Percentiles rank a stretch among this genome's conserved stretches.
phyloP scores from a whole-genome alignment of 352 stramenopile genomes.

The Phytophthora quininea region DNA sequence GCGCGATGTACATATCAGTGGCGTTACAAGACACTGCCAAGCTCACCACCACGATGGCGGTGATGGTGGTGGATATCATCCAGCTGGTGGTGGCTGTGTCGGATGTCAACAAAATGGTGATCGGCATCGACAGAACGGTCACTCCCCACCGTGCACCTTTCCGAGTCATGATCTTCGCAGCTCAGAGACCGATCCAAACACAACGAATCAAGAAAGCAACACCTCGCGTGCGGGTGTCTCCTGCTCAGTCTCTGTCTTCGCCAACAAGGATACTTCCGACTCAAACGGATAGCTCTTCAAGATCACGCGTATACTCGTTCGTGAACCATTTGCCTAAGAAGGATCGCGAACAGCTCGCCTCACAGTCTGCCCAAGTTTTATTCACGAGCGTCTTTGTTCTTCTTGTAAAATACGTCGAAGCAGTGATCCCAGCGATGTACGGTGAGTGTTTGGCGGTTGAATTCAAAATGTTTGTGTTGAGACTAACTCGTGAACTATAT shows the following conservation, averaged over 20 bases:
- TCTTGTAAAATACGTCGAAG: constrained; percentile 12
- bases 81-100: background rate
- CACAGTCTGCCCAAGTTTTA: constrained; percentile 1
- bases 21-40: constrained; percentile 5
- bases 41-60: background rate
- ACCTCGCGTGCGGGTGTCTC: too few species aligned
- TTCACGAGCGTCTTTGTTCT: constrained; percentile 9
- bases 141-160: background rate
- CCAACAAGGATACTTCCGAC: background rate
- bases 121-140: background rate
- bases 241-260: background rate
- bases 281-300: background rate
- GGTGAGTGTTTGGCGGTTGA: background rate
- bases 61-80: constrained; percentile 4
- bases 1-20: constrained; percentile 6
- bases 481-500: background rate
- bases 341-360: background rate
- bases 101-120: constrained; percentile 10
- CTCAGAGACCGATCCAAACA: background rate
- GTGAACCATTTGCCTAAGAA: background rate
- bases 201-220: too few species aligned
- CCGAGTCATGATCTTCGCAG: background rate
- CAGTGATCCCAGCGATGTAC: constrained; percentile 11
- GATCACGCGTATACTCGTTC: too few species aligned
- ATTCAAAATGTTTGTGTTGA: background rate